Conservation (phyloP, 805 yeast genomes). For the Kazachstania kunashirensis region DNA sequence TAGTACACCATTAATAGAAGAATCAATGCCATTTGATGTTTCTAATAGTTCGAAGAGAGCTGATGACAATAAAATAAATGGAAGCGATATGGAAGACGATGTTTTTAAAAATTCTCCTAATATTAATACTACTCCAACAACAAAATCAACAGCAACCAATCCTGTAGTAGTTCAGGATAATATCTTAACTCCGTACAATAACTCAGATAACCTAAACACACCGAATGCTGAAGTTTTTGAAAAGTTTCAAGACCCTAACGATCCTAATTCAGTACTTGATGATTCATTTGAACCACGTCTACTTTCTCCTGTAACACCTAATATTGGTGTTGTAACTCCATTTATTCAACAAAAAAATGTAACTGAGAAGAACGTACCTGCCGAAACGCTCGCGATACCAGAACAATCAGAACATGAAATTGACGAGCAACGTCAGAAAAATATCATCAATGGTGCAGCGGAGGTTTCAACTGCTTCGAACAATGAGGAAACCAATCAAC, state of each 20-base stretch:
- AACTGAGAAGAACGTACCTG: too few species aligned
- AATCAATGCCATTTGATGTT: background rate
- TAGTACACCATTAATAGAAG: background rate
- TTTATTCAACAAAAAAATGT: too few species aligned
- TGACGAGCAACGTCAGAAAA: too few species aligned
- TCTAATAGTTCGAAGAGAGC: background rate
- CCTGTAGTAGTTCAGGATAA: slow-evolving; percentile 9
- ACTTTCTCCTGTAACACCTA: too few species aligned
- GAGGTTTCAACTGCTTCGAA: too few species aligned
- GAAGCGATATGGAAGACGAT: background rate
- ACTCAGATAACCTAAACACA: slow-evolving; percentile 9
- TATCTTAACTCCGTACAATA: slow-evolving; percentile 23
- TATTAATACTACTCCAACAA: slow-evolving; percentile 2
- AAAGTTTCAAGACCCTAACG: background rate
- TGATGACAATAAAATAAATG: background rate
- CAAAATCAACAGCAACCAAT: slow-evolving; percentile 5
- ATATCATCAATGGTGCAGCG: too few species aligned
- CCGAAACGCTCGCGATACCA: too few species aligned
- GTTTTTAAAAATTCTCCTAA: background rate
- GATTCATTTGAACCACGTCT: too few species aligned
- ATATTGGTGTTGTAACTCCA: too few species aligned
- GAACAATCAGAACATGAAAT: too few species aligned
- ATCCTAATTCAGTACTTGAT: too few species aligned
- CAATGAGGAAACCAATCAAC: too few species aligned
- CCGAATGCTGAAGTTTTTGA: slow-evolving; percentile 5